A percentile compares a stretch with the other conserved stretches of the same genome.
phyloP scores from a whole-genome alignment of 1,139 yeast species.

The Pichia sp. region DNA sequence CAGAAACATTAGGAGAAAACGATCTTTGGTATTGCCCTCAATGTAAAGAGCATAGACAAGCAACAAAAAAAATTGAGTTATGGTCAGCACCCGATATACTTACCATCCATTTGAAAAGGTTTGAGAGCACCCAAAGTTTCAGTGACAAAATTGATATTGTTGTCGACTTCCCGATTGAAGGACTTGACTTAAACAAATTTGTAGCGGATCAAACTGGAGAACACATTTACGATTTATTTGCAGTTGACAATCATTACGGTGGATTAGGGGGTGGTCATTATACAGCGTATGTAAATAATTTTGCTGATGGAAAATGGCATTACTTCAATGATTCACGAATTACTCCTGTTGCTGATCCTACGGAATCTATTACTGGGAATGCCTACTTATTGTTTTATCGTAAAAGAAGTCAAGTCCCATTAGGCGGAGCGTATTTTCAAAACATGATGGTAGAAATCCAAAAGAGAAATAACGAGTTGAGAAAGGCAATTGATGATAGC shows the following conservation, averaged over 20 bases:
- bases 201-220: constrained; percentile 39
- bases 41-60: constrained; percentile 86
- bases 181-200: constrained; percentile 64
- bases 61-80: constrained; percentile 83
- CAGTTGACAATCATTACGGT: constrained; percentile 94
- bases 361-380: constrained; percentile 65
- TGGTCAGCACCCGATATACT: constrained; percentile 92
- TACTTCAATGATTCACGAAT: constrained; percentile 87
- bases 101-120: constrained; percentile 85
- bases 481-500: constrained; percentile 16
- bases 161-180: constrained; percentile 84
- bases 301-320: constrained; percentile 77
- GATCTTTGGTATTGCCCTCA: constrained; percentile 94
- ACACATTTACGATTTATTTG: constrained; percentile 73
- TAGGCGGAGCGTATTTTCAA: constrained; percentile 30
- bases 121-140: constrained; percentile 78
- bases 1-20: constrained; percentile 82
- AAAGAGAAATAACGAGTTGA: constrained; percentile 17
- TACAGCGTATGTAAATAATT: constrained; percentile 83
- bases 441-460: constrained; percentile 23
- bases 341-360: constrained; percentile 49
- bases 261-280: constrained; percentile 98
- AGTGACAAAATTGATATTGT: constrained; percentile 85
- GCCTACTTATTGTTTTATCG: constrained; percentile 88
- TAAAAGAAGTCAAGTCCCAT: constrained; percentile 38